phyloP scores from a whole-genome alignment of 2,329 filamentous ascomycete genomes.

The Xylariaceae sp. region DNA sequence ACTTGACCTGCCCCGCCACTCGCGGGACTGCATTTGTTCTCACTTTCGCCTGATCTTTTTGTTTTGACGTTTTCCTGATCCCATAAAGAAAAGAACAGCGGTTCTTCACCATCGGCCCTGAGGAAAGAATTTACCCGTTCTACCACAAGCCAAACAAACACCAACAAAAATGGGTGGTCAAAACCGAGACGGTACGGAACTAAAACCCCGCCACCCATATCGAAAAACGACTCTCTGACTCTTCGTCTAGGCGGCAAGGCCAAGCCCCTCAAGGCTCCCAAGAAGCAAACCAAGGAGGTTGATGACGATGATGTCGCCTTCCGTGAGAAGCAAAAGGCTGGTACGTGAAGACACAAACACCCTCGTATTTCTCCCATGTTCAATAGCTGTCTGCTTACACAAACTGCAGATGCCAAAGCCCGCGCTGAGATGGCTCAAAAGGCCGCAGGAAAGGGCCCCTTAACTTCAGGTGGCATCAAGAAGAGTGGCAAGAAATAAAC shows the following conservation, averaged over 20 bases:
- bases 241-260: conserved; percentile 65
- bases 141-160: no score
- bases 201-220: background rate
- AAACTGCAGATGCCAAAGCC: conserved; percentile 67
- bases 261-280: conserved; percentile 82
- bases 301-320: conserved; percentile 84
- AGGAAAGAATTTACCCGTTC: no score
- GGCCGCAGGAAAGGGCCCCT: conserved; percentile 80
- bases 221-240: background rate
- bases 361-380: background rate
- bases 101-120: no score
- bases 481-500: conserved; percentile 94
- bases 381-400: conserved; percentile 9
- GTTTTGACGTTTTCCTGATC: no score
- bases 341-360: conserved; percentile 51
- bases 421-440: conserved; percentile 80
- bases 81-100: no score
- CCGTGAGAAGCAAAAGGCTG: conserved; percentile 78
- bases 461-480: conserved; percentile 87
- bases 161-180: background rate
- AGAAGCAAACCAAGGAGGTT: conserved; percentile 77
- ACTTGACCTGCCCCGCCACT: no score
- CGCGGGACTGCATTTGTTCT: no score
- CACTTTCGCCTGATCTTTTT: no score
- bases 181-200: background rate